These are phyloP conservation scores for Aspergillus sp. DNA, from an alignment of 2,329 filamentous ascomycete species.

Conservation along the genomic window DNA sequence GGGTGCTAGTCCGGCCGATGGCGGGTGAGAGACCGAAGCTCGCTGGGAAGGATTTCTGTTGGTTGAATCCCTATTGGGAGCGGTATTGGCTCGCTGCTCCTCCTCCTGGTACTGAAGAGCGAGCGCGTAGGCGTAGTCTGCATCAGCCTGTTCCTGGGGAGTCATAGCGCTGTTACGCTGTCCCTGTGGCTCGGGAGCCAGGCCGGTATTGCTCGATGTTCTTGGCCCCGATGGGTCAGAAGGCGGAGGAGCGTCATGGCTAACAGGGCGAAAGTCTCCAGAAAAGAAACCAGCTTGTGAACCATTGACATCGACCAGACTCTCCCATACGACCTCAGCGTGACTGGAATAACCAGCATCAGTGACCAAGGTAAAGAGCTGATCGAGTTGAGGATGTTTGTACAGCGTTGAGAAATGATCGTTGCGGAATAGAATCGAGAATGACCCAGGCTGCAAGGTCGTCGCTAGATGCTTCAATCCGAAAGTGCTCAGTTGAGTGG, in stretches of 20 bases:
- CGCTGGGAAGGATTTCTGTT: conserved; percentile 41
- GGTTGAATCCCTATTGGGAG: conserved; percentile 72
- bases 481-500: conserved; percentile 82
- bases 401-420: conserved; percentile 96
- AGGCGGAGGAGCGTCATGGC: conserved; percentile 51
- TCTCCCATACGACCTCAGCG: conserved; percentile 95
- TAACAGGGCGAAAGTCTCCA: conserved; percentile 86
- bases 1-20: conserved; percentile 21
- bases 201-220: conserved; percentile 28
- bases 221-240: conserved; percentile 33
- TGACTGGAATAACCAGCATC: conserved; percentile 87
- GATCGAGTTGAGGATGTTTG: conserved; percentile 75
- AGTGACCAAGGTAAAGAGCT: conserved; percentile 82
- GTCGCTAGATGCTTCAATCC: conserved; percentile 75
- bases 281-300: conserved; percentile 80
- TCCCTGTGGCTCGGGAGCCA: conserved; percentile 3
- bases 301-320: conserved; percentile 82
- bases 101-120: conserved; percentile 94
- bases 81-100: conserved; percentile 66
- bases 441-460: conserved; percentile 71
- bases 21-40: conserved; percentile 23
- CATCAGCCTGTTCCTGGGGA: conserved; percentile 67
- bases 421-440: conserved; percentile 93
- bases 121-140: conserved; percentile 81
- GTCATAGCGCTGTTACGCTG: conserved; percentile 25